These are phyloP conservation scores for Brasilioporus rufonigricans DNA, from an alignment of 768 basidiomycete species.

Conservation along the genomic window DNA sequence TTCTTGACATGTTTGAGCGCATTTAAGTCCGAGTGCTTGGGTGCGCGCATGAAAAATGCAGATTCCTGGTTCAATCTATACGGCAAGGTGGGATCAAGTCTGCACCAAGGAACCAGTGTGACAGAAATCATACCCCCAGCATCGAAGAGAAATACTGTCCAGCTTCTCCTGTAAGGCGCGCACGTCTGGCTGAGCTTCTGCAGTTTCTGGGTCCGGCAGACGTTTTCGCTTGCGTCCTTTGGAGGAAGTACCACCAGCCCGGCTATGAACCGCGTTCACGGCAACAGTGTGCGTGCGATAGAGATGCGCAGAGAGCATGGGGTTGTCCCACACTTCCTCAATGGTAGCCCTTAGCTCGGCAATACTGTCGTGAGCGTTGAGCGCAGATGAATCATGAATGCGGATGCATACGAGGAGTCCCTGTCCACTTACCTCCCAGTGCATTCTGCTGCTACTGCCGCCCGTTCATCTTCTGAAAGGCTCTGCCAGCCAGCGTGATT, in stretches of 20 bases:
- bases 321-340: constrained; percentile 50
- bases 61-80: constrained; percentile 51
- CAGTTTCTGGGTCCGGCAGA: constrained; percentile 15
- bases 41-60: constrained; percentile 58
- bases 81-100: constrained; percentile 1
- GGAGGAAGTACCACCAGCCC: constrained; percentile 28
- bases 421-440: constrained; percentile 32
- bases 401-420: background rate
- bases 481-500: constrained; percentile 22
- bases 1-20: constrained; percentile 36
- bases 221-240: constrained; percentile 38
- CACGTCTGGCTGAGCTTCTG: constrained; percentile 45
- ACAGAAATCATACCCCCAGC: constrained; percentile 55
- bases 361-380: constrained; percentile 40
- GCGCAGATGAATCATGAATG: background rate
- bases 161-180: constrained; percentile 47
- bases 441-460: constrained; percentile 41
- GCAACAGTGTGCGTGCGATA: constrained; percentile 50
- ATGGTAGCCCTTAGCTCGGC: constrained; percentile 47
- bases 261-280: constrained; percentile 37
- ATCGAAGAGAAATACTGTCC: constrained; percentile 49
- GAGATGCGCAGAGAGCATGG: constrained; percentile 56
- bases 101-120: background rate
- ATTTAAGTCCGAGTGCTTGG: constrained; percentile 68
- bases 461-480: constrained; percentile 26